Percentiles rank a stretch among this genome's conserved stretches.
Evolutionary conservation across 495 filamentous ascomycete species (phyloP).

Genomic region (Aspergillus biplanus): DNA sequence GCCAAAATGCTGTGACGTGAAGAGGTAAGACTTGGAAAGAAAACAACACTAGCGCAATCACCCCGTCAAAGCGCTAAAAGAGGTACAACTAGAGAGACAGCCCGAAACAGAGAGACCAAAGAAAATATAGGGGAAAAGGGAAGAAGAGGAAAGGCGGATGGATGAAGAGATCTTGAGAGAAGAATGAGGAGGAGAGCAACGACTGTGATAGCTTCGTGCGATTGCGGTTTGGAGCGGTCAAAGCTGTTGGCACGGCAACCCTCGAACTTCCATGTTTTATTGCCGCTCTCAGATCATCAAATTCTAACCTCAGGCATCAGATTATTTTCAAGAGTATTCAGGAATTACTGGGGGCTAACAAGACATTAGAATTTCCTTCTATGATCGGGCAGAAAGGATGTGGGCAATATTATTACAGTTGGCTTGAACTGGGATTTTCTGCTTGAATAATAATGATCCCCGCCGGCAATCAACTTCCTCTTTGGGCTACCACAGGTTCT

Average conservation of each 20-base stretch:
- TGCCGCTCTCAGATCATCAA: not conserved
- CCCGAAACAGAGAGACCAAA: not conserved
- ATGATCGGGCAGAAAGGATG: no score
- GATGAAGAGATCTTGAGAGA: constrained; percentile 21
- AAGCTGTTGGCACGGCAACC: constrained; percentile 44
- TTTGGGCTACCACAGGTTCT: no score
- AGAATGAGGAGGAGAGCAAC: not conserved
- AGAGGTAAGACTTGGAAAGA: not conserved
- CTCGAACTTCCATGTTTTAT: constrained; percentile 4
- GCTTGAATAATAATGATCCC: no score
- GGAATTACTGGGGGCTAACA: no score
- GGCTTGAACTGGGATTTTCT: no score
- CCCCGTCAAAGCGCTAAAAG: not conserved
- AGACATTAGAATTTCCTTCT: no score
- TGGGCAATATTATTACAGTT: no score
- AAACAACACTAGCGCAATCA: not conserved
- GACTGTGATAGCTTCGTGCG: constrained; percentile 21
- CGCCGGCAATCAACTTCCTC: no score
- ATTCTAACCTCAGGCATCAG: no score
- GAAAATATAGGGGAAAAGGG: not conserved
- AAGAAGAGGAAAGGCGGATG: constrained; percentile 19
- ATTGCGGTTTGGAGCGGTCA: constrained; percentile 21
- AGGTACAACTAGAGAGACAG: not conserved
- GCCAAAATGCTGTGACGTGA: not conserved
- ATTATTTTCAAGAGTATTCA: no score